Evolutionary conservation across 2,329 filamentous ascomycete genomes (phyloP).

Genomic region (Capronia americana): DNA sequence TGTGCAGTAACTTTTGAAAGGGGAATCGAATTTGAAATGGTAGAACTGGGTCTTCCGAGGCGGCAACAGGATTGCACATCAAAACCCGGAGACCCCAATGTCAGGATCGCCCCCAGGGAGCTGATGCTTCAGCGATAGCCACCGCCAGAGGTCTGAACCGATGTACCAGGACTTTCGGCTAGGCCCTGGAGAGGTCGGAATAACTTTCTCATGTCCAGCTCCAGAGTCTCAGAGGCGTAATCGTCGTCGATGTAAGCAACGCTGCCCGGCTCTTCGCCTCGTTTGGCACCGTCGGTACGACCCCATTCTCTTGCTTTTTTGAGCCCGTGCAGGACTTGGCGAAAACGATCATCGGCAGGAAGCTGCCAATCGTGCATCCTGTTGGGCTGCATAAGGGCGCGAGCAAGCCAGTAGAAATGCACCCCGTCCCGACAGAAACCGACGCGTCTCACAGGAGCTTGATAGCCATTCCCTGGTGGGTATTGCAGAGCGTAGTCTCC

Average conservation of each 20-base stretch:
- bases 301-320: constrained; percentile 68
- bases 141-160: not conserved
- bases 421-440: constrained; percentile 75
- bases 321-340: constrained; percentile 65
- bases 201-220: constrained; percentile 73
- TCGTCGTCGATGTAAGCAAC: constrained; percentile 71
- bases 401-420: constrained; percentile 76
- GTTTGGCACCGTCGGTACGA: constrained; percentile 66
- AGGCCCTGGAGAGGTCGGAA: constrained; percentile 63
- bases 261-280: constrained; percentile 72
- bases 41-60: not conserved
- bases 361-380: constrained; percentile 61
- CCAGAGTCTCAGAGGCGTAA: constrained; percentile 69
- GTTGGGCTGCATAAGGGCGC: constrained; percentile 67
- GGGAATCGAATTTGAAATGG: not conserved
- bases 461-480: constrained; percentile 50
- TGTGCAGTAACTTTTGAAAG: constrained; percentile 21
- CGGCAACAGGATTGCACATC: not conserved
- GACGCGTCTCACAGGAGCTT: constrained; percentile 59
- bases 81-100: not conserved
- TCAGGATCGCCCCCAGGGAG: not conserved
- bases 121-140: constrained; percentile 14
- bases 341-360: constrained; percentile 65
- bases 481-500: constrained; percentile 72
- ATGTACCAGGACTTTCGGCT: constrained; percentile 9